Conservation (phyloP, 1,284 basidiomycete species). For the Cutaneotrichosporon curvatum region DNA sequence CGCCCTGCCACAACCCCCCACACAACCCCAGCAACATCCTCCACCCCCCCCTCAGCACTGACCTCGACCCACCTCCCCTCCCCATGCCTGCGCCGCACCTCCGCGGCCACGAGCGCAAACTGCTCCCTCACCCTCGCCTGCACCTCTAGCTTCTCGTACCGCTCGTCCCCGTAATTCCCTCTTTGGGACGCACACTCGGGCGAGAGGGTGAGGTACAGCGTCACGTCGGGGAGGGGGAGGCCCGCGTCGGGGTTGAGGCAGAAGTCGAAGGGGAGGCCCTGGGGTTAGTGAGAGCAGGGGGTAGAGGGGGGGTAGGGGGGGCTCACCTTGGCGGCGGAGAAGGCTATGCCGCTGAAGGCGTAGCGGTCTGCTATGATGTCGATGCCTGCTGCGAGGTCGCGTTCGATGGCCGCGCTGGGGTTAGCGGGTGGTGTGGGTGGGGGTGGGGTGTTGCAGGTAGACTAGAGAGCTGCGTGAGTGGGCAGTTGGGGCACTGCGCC, state of each 20-base stretch:
- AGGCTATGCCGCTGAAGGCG: slow-evolving; percentile 93
- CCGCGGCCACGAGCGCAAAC: slow-evolving; percentile 56
- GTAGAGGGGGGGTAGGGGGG: slow-evolving; percentile 29
- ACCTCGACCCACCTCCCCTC: slow-evolving; percentile 55
- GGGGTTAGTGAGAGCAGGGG: slow-evolving; percentile 1
- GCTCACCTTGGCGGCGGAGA: slow-evolving; percentile 72
- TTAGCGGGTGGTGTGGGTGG: too few species aligned
- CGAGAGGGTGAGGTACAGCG: slow-evolving; percentile 76
- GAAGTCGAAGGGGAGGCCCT: slow-evolving; percentile 61
- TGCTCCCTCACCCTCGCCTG: slow-evolving; percentile 61
- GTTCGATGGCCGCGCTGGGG: slow-evolving; percentile 58
- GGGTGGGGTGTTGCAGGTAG: too few species aligned
- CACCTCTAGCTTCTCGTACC: slow-evolving; percentile 74
- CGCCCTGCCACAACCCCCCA: slow-evolving; percentile 53
- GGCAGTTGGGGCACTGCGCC: too few species aligned
- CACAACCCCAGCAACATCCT: slow-evolving; percentile 56
- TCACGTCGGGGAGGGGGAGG: slow-evolving; percentile 82
- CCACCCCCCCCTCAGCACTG: slow-evolving; percentile 57
- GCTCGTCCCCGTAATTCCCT: slow-evolving; percentile 84
- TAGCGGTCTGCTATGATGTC: slow-evolving; percentile 87
- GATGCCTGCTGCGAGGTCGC: slow-evolving; percentile 59
- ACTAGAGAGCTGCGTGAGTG: too few species aligned
- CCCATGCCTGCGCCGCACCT: slow-evolving; percentile 22
- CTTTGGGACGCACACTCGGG: slow-evolving; percentile 63
- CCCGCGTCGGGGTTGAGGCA: slow-evolving; percentile 76